phyloP scores from a whole-genome alignment of 371 early-diverging fungal species.

The Blakeslea trispora region DNA sequence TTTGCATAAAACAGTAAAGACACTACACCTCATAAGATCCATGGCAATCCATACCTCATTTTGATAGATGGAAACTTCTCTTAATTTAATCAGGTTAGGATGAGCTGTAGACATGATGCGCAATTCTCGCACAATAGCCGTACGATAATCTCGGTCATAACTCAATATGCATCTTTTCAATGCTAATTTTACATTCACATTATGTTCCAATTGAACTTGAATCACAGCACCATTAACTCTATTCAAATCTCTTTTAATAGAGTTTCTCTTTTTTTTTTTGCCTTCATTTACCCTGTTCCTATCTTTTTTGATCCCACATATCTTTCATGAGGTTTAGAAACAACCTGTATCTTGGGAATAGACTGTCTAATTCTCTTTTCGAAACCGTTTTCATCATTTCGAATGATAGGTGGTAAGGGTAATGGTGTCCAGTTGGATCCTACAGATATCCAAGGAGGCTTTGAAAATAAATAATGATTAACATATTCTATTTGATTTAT shows the following conservation, averaged over 20 bases:
- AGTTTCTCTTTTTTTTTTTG: not conserved
- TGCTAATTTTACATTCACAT: conserved; percentile 22
- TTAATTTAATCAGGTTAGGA: conserved; percentile 41
- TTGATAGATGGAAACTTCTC: conserved; percentile 39
- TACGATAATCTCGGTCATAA: conserved; percentile 43
- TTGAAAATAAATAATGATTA: conserved; percentile 15
- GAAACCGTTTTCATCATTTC: conserved; percentile 23
- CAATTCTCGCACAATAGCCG: conserved; percentile 48
- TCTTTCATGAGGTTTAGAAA: conserved; percentile 14
- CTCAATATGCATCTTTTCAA: conserved; percentile 48
- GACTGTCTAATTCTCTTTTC: conserved; percentile 29
- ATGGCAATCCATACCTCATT: conserved; percentile 54
- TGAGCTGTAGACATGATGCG: conserved; percentile 52
- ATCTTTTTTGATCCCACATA: conserved; percentile 28
- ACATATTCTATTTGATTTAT: conserved; percentile 3
- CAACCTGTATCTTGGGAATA: conserved; percentile 21
- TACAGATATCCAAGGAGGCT: conserved; percentile 35
- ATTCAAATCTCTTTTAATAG: not conserved
- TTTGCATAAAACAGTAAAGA: conserved; percentile 47
- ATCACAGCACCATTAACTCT: conserved; percentile 40
- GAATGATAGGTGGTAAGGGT: conserved; percentile 22
- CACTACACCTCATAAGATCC: conserved; percentile 53
- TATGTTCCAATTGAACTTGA: conserved; percentile 15
- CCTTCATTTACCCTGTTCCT: conserved; percentile 25
- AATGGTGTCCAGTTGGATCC: conserved; percentile 22